A percentile compares a stretch with the other conserved stretches of the same genome.
These are phyloP conservation scores for Acanthamoeba rhysodes DNA, from an alignment of 208 protist genomes.

Conservation along the genomic window DNA sequence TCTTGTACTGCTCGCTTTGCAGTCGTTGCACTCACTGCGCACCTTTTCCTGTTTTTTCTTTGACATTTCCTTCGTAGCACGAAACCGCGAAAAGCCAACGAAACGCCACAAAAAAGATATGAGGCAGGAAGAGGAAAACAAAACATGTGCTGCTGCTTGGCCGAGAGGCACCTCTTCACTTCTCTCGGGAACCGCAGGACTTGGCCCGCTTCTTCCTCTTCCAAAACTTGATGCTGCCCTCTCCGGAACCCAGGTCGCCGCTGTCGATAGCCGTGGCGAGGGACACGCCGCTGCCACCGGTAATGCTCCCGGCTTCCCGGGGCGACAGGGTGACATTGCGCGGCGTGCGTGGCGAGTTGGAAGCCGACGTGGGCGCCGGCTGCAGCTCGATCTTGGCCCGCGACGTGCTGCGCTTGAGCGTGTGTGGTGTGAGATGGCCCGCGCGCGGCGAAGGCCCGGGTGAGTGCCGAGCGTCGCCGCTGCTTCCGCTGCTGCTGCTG, in stretches of 20 bases:
- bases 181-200: background rate
- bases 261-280: background rate
- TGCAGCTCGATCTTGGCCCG: constrained; percentile 22
- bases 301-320: background rate
- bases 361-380: background rate
- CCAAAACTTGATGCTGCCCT: constrained; percentile 28
- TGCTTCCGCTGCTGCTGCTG: background rate
- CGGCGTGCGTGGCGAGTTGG: constrained; percentile 14
- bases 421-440: constrained; percentile 22
- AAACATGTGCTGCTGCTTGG: no score
- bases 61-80: no score
- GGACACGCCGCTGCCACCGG: background rate
- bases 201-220: constrained; percentile 58
- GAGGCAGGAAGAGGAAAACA: no score
- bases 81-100: no score
- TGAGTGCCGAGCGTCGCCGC: background rate
- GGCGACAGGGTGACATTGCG: background rate
- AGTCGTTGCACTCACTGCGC: no score
- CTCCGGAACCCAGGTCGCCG: background rate
- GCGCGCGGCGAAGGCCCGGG: constrained; percentile 17
- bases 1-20: no score
- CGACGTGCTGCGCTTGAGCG: constrained; percentile 12
- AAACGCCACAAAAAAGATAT: no score
- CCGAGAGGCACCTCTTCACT: no score
- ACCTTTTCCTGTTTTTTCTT: no score